Conservation (phyloP, 192 early-diverging fungal genomes). For the Rhizoclosmatium globosum region DNA sequence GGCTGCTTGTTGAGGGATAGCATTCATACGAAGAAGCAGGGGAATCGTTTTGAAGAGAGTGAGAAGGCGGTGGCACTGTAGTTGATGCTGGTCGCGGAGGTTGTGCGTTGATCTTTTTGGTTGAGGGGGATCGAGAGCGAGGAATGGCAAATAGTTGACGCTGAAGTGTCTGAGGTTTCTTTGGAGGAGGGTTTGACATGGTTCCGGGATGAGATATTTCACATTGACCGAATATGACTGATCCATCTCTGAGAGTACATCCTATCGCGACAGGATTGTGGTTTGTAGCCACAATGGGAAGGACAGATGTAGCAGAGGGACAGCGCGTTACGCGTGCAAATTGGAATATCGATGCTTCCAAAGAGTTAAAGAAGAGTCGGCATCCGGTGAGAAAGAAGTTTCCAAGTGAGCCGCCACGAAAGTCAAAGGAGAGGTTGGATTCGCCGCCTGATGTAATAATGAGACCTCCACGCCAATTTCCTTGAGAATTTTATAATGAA, state of each 20-base stretch:
- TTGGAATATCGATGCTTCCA: slow-evolving; percentile 76
- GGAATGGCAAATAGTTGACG: not conserved
- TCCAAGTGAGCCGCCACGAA: slow-evolving; percentile 76
- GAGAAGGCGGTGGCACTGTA: not conserved
- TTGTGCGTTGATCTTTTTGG: no score
- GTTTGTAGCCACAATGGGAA: slow-evolving; percentile 71
- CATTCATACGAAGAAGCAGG: not conserved
- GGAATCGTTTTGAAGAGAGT: no score
- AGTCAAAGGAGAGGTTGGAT: slow-evolving; percentile 61
- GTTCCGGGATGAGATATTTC: slow-evolving; percentile 64
- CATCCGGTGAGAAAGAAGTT: slow-evolving; percentile 83
- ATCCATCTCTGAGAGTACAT: slow-evolving; percentile 68
- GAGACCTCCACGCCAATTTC: slow-evolving; percentile 46
- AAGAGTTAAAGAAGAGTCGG: slow-evolving; percentile 72
- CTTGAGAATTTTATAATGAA: slow-evolving; percentile 75
- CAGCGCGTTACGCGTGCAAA: slow-evolving; percentile 77
- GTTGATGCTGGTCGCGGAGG: not conserved
- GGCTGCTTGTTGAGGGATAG: not conserved
- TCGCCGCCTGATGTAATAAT: slow-evolving; percentile 21
- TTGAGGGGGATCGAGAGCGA: not conserved
- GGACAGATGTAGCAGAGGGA: slow-evolving; percentile 67
- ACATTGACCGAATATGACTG: slow-evolving; percentile 72
- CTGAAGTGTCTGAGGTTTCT: slow-evolving; percentile 23
- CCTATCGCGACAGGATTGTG: slow-evolving; percentile 59
- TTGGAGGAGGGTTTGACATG: slow-evolving; percentile 41